phyloP scores from a whole-genome alignment of 345 rosid species.

The Corchorus olitorius region DNA sequence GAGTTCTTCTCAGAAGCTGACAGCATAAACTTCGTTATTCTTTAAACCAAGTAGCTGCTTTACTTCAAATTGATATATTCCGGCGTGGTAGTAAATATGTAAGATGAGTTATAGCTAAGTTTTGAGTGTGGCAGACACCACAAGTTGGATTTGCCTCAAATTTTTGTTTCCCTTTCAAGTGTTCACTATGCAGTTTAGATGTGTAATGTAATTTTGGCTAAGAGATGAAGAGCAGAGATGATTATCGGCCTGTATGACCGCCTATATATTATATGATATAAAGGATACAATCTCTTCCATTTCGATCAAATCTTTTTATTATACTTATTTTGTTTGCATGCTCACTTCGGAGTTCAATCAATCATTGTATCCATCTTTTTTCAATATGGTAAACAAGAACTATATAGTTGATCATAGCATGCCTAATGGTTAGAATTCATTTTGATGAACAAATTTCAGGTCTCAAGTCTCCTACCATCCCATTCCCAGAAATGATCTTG shows the following conservation, averaged over 20 bases:
- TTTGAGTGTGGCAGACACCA: not conserved
- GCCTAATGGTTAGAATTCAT: too few relatives aligned
- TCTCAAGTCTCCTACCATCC: not conserved
- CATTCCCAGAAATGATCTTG: too few relatives aligned
- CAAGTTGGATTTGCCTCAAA: conserved; percentile 13
- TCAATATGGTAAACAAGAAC: too few relatives aligned
- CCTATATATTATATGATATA: not conserved
- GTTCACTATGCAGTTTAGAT: conserved; percentile 22
- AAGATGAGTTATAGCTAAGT: conserved; percentile 17
- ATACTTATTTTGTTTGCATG: too few relatives aligned
- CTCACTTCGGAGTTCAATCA: too few relatives aligned
- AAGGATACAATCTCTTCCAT: not conserved
- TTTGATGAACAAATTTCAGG: not conserved
- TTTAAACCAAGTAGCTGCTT: not conserved
- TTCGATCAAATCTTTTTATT: not conserved
- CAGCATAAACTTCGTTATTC: conserved; percentile 34
- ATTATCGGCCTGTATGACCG: conserved; percentile 19
- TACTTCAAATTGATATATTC: conserved; percentile 3
- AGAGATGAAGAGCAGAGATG: conserved; percentile 19
- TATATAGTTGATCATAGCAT: too few relatives aligned
- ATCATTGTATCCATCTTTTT: too few relatives aligned
- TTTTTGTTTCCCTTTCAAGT: conserved; percentile 8
- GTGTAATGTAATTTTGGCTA: conserved; percentile 29
- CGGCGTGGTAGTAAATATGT: conserved; percentile 30
- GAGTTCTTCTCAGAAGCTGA: conserved; percentile 55